phyloP scores from a whole-genome alignment of 805 yeast species.

The Kluyveromyces dobzhanskii region DNA sequence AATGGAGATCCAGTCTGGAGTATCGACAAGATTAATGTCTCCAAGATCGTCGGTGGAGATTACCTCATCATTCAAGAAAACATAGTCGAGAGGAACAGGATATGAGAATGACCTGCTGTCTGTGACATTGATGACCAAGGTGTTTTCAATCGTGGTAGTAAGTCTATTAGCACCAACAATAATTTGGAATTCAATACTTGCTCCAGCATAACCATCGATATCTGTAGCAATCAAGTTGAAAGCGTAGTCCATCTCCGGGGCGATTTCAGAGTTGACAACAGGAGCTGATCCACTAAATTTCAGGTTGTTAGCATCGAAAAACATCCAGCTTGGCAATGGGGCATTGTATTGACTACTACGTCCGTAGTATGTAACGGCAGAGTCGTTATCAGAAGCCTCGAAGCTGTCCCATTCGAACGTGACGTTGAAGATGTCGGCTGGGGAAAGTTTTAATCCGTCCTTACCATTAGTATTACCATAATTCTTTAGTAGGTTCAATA shows the following conservation, averaged over 20 bases:
- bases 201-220: conserved; percentile 63
- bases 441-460: conserved; percentile 63
- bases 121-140: conserved; percentile 59
- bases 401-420: conserved; percentile 59
- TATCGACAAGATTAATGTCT: conserved; percentile 35
- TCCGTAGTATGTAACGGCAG: conserved; percentile 63
- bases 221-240: conserved; percentile 77
- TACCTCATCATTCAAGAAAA: conserved; percentile 52
- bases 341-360: conserved; percentile 64
- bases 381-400: conserved; percentile 35
- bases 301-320: conserved; percentile 51
- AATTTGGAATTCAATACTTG: conserved; percentile 58
- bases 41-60: conserved; percentile 49
- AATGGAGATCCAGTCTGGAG: conserved; percentile 56
- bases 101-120: conserved; percentile 45
- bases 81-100: conserved; percentile 52
- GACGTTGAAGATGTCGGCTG: conserved; percentile 59
- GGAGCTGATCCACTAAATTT: conserved; percentile 87
- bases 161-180: conserved; percentile 85
- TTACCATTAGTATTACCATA: conserved; percentile 73
- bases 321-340: conserved; percentile 86
- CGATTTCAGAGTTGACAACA: conserved; percentile 71
- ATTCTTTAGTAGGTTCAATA: conserved; percentile 43
- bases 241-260: conserved; percentile 70
- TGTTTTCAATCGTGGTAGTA: conserved; percentile 52